Evolutionary conservation across 129 eudicot species (phyloP), one percentile per base, ranked within the genome.

Genomic region (Deinandra increscens): DNA sequence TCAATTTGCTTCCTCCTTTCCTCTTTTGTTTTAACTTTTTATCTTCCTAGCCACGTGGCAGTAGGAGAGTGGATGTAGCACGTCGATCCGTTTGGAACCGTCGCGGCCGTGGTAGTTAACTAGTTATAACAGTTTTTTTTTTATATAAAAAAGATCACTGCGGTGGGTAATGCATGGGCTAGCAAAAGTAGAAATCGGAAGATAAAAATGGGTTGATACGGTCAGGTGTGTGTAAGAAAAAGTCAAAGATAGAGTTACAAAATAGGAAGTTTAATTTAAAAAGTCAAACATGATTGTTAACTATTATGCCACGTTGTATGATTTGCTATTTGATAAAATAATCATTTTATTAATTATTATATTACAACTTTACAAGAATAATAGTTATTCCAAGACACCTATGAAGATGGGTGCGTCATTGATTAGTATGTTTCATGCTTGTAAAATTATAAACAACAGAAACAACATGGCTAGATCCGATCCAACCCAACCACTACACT

Each of bases 381-480:
- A n/a, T n/a, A n/a, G n/a, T 22, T 33, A 50, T 23, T 42, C 14
- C 17, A 69, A 51, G 50, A 51, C 64, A 34, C 50, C 73, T 50
- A 62, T n/a, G n/a, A 34, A n/a, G 23, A 51, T 53, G 33, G 33
- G 31, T 53, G 60, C 34, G 60, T 49, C 23, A 38, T 43, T 9
- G 54, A n/a, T 26, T 42, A 18, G 66, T 37, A 39, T 41, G 61
- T 55, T 58, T 58, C 43, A 26, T 31, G 17, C 12, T 67, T 65
- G 70, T 39, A 55, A 55, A 55, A 9, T 43, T 55, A 44, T 39
- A 70, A 4, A 55, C 66, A 60, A 17, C 60, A 59, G 26, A 60
- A 70, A 42, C 1, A 72, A 72, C 60, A 71, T 72, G 69, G 58
- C 34, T 44, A 60, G 60, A 45, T 37, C 64, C 39, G 39, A 54